A percentile compares a stretch with the other conserved stretches of the same genome.
Conservation (phyloP, 805 yeast genomes). For the Ogataea henricii region DNA sequence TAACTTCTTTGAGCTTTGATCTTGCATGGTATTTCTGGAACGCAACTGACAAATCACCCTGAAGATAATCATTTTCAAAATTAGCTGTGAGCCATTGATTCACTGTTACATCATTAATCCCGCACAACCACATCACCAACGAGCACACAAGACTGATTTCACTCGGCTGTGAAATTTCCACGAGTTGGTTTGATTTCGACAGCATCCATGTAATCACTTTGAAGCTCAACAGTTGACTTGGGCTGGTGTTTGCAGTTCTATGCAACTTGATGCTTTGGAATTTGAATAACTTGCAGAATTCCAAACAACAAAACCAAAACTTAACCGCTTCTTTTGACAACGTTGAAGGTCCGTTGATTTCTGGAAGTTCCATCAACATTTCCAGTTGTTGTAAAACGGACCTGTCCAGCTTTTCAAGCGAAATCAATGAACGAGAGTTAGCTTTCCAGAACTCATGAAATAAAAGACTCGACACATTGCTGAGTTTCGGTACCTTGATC, state of each 20-base stretch:
- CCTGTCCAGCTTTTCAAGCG: constrained; percentile 35
- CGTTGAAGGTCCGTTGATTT: constrained; percentile 59
- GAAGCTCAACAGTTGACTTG: constrained; percentile 20
- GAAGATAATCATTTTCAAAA: neutral
- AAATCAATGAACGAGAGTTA: neutral
- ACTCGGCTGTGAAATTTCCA: constrained; percentile 5
- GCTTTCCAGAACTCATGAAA: constrained; percentile 21
- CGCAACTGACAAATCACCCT: constrained; percentile 13
- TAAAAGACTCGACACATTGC: constrained; percentile 37
- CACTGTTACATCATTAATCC: neutral
- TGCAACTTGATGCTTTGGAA: constrained; percentile 33
- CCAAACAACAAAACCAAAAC: constrained; percentile 54
- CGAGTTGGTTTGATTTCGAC: constrained; percentile 44
- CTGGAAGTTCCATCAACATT: constrained; percentile 53
- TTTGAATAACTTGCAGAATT: constrained; percentile 38
- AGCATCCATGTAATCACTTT: constrained; percentile 54
- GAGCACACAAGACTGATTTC: constrained; percentile 29
- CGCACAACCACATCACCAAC: constrained; percentile 49
- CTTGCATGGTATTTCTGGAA: neutral
- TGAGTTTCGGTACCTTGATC: constrained; percentile 35
- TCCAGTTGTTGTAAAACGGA: constrained; percentile 48
- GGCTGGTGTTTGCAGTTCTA: constrained; percentile 10
- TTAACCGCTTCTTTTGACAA: constrained; percentile 48
- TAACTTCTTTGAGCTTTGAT: neutral
- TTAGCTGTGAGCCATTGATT: neutral